Evolutionary conservation across 371 early-diverging fungal genomes (phyloP).

Genomic region (Funneliformis caledonium): DNA sequence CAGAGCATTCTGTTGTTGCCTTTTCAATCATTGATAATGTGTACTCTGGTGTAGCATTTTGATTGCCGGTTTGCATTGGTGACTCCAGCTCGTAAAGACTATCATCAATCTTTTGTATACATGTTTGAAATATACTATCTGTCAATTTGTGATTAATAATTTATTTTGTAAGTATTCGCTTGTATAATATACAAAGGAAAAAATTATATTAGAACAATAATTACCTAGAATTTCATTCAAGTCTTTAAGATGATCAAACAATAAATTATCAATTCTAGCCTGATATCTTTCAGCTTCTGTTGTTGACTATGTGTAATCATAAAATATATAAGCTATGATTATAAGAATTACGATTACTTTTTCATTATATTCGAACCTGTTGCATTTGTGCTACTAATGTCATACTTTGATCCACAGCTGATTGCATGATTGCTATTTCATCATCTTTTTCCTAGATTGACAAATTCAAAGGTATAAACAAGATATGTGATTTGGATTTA

Average conservation of each 20-base stretch:
- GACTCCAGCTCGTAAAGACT: conserved; percentile 84
- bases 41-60: conserved; percentile 89
- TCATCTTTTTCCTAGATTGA: conserved; percentile 70
- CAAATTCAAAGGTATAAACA: background rate
- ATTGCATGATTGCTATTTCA: conserved; percentile 87
- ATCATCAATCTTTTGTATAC: conserved; percentile 86
- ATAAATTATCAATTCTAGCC: conserved; percentile 66
- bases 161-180: background rate
- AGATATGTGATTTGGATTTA: background rate
- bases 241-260: conserved; percentile 69
- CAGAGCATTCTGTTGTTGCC: conserved; percentile 75
- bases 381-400: conserved; percentile 81
- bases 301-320: conserved; percentile 11
- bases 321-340: background rate
- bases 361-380: conserved; percentile 52
- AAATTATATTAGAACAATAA: conserved; percentile 11
- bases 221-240: conserved; percentile 82
- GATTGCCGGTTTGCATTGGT: conserved; percentile 82
- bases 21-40: conserved; percentile 90
- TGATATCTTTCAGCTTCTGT: conserved; percentile 58
- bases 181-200: background rate
- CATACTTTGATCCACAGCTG: conserved; percentile 95
- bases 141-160: conserved; percentile 6
- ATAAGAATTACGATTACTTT: background rate
- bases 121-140: conserved; percentile 89